Conservation (phyloP, 1,284 basidiomycete genomes). For the Trametes versicolor region DNA sequence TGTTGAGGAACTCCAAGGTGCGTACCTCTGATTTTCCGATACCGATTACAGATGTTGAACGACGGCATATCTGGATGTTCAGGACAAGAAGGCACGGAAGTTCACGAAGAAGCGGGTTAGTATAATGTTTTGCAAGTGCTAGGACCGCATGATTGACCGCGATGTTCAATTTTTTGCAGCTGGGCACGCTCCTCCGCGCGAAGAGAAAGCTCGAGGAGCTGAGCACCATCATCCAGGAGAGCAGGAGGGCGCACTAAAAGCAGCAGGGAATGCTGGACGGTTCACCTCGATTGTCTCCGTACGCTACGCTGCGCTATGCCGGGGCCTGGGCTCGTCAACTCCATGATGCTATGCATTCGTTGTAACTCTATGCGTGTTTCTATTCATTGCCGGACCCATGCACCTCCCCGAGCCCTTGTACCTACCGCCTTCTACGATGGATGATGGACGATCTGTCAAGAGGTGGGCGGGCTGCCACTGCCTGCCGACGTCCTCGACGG, state of each 20-base stretch:
- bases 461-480: neutral
- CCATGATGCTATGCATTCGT: slow-evolving; percentile 41
- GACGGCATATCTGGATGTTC: slow-evolving; percentile 18
- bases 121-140: slow-evolving; percentile 32
- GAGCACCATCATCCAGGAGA: slow-evolving; percentile 90
- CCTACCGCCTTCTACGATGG: neutral
- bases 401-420: slow-evolving; percentile 4
- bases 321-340: slow-evolving; percentile 33
- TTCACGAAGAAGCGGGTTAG: slow-evolving; percentile 97
- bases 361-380: slow-evolving; percentile 41
- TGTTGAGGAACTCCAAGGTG: slow-evolving; percentile 99
- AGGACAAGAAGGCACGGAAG: slow-evolving; percentile 99
- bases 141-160: neutral
- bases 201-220: slow-evolving; percentile 99
- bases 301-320: slow-evolving; percentile 27
- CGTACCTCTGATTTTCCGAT: slow-evolving; percentile 41
- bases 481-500: neutral
- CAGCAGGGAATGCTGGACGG: slow-evolving; percentile 27
- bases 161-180: slow-evolving; percentile 54
- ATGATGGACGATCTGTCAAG: neutral
- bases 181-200: slow-evolving; percentile 95
- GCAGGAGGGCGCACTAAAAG: slow-evolving; percentile 79
- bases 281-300: slow-evolving; percentile 19
- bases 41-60: neutral
- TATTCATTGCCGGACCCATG: slow-evolving; percentile 35